These are phyloP conservation scores for Rostrohypoxylon terebratum DNA, from an alignment of 495 filamentous ascomycete species.

Conservation along the genomic window DNA sequence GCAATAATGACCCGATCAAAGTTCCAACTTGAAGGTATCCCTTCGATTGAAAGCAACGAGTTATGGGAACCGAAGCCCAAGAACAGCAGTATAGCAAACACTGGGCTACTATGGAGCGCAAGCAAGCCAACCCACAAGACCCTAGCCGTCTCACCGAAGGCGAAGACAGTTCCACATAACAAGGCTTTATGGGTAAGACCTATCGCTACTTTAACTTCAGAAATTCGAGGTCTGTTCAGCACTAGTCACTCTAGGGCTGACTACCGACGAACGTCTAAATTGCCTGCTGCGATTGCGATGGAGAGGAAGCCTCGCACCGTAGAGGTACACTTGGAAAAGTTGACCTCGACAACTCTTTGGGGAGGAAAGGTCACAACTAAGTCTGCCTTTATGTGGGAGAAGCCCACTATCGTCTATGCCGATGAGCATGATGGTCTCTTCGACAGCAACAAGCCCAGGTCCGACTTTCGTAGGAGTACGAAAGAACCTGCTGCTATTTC, in stretches of 20 bases:
- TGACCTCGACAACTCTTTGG: conserved; percentile 50
- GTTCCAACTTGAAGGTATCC: conserved; percentile 23
- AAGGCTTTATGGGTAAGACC: conserved; percentile 28
- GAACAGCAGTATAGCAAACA: conserved; percentile 3
- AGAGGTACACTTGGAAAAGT: conserved; percentile 41
- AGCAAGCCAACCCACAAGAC: conserved; percentile 24
- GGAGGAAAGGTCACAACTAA: conserved; percentile 26
- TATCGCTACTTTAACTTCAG: background rate
- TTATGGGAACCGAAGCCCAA: conserved; percentile 43
- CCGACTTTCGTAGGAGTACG: conserved; percentile 50
- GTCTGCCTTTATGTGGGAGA: conserved; percentile 44
- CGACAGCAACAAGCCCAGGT: conserved; percentile 32
- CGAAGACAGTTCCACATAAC: conserved; percentile 6
- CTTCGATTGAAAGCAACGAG: conserved; percentile 46
- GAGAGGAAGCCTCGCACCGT: conserved; percentile 33
- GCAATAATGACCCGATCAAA: conserved; percentile 22
- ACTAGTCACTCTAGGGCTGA: conserved; percentile 17
- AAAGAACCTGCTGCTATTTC: conserved; percentile 52
- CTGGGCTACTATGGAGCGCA: conserved; percentile 34
- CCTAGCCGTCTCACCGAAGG: conserved; percentile 12
- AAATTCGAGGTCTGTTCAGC: conserved; percentile 35
- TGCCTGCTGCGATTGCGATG: conserved; percentile 44
- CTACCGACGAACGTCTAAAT: conserved; percentile 39
- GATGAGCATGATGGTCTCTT: conserved; percentile 44
- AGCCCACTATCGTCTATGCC: conserved; percentile 15